phyloP scores from a whole-genome alignment of 2,329 filamentous ascomycete genomes.

The Paramyrothecium roridum region DNA sequence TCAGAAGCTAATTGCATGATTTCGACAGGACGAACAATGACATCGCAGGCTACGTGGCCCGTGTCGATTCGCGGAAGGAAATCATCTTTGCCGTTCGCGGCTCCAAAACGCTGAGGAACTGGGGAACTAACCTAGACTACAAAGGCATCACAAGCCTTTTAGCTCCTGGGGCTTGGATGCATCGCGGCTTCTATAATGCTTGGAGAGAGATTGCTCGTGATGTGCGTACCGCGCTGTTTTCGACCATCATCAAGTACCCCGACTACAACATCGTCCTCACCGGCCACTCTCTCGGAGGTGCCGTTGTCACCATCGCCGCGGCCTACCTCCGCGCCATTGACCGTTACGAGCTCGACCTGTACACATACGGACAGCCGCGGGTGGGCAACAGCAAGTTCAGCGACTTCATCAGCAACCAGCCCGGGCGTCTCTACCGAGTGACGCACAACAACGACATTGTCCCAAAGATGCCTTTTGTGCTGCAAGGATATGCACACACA shows the following conservation, averaged over 20 bases:
- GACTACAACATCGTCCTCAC: conserved; percentile 46
- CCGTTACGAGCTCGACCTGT: conserved; percentile 42
- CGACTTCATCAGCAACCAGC: conserved; percentile 43
- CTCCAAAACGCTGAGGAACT: conserved; percentile 50
- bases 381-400: conserved; percentile 51
- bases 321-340: conserved; percentile 44
- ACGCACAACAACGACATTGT: conserved; percentile 63
- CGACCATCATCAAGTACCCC: conserved; percentile 39
- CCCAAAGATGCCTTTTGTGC: conserved; percentile 55
- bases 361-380: conserved; percentile 61
- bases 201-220: conserved; percentile 43
- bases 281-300: conserved; percentile 61
- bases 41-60: not conserved
- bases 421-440: conserved; percentile 49
- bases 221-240: conserved; percentile 34
- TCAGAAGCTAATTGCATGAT: not conserved
- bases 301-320: conserved; percentile 53
- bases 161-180: conserved; percentile 19
- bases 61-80: conserved; percentile 18
- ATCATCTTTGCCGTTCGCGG: conserved; percentile 57
- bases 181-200: conserved; percentile 49
- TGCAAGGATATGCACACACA: conserved; percentile 57
- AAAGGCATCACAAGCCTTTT: not conserved
- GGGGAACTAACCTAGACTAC: conserved; percentile 40
- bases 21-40: not conserved